Evolutionary conservation across 345 rosid genomes (phyloP).

Genomic region (Mallotus nudiflorus): DNA sequence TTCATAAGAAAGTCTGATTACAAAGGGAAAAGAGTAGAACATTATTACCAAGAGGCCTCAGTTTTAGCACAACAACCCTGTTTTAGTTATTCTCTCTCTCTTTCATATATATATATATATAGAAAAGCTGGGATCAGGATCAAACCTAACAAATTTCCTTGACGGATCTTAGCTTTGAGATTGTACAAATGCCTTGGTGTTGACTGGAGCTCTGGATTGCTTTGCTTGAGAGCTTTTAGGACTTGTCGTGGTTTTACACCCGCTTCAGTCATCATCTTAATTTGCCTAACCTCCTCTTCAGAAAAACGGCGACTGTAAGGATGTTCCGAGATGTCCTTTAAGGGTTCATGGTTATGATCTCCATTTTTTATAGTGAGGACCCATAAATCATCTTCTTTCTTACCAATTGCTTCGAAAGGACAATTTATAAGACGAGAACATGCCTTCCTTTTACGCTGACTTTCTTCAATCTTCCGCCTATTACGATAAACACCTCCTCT

Average conservation of each 20-base stretch:
- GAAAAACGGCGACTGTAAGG: constrained; percentile 51
- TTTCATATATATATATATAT: too few relatives aligned
- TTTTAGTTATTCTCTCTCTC: neutral
- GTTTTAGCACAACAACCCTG: neutral
- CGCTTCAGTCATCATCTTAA: constrained; percentile 46
- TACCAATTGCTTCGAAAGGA: constrained; percentile 49
- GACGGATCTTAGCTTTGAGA: constrained; percentile 52
- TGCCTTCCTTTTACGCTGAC: constrained; percentile 47
- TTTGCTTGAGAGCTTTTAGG: constrained; percentile 43
- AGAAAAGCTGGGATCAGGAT: neutral
- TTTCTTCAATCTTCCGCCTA: constrained; percentile 52
- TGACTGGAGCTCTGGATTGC: constrained; percentile 46
- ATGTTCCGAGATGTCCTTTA: constrained; percentile 49
- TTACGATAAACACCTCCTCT: constrained; percentile 52
- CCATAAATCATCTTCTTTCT: constrained; percentile 44
- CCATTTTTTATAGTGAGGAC: constrained; percentile 40
- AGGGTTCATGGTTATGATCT: constrained; percentile 47
- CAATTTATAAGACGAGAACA: constrained; percentile 49
- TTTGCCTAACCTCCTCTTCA: constrained; percentile 49
- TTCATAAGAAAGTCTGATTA: neutral
- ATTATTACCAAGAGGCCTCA: neutral
- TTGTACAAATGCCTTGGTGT: constrained; percentile 53
- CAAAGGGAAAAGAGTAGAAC: neutral
- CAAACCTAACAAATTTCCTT: constrained; percentile 43
- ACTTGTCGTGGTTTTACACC: constrained; percentile 54